Conservation (phyloP, 441 rosid species). For the Bocquillonia castaneifolia region DNA sequence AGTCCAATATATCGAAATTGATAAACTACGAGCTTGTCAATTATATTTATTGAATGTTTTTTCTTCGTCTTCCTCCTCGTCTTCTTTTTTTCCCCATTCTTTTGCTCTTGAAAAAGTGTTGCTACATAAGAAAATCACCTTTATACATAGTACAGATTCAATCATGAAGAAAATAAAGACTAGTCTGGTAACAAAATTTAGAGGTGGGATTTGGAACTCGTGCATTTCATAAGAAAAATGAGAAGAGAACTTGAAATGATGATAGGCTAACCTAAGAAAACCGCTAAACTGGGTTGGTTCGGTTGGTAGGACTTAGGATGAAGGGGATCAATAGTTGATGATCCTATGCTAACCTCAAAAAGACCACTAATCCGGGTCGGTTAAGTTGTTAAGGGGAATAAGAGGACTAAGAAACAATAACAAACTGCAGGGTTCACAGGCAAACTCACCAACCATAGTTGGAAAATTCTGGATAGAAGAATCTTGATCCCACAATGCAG, state of each 20-base stretch:
- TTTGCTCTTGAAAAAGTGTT: not conserved
- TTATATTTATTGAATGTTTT: too few species aligned
- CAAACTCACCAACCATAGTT: slow-evolving; percentile 5
- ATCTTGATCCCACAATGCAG: slow-evolving; percentile 17
- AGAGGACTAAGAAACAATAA: not conserved
- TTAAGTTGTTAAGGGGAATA: not conserved
- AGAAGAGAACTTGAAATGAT: too few species aligned
- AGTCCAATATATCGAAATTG: too few species aligned
- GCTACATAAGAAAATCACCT: not conserved
- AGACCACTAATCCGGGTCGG: not conserved
- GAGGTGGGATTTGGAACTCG: not conserved
- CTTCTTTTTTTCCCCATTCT: too few species aligned
- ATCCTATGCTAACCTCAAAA: not conserved
- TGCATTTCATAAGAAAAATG: not conserved
- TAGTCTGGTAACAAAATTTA: not conserved
- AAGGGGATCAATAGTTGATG: not conserved
- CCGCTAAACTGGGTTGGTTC: too few species aligned
- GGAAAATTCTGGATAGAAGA: slow-evolving; percentile 31
- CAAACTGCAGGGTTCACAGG: not conserved
- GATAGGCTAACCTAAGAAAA: too few species aligned
- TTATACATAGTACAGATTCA: not conserved
- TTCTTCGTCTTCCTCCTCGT: too few species aligned
- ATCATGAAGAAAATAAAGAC: not conserved
- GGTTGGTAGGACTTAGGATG: too few species aligned
- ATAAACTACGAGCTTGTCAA: too few species aligned